Evolutionary conservation across 2,329 filamentous ascomycete genomes (phyloP).

Genomic region (Elsinoe arachidis): DNA sequence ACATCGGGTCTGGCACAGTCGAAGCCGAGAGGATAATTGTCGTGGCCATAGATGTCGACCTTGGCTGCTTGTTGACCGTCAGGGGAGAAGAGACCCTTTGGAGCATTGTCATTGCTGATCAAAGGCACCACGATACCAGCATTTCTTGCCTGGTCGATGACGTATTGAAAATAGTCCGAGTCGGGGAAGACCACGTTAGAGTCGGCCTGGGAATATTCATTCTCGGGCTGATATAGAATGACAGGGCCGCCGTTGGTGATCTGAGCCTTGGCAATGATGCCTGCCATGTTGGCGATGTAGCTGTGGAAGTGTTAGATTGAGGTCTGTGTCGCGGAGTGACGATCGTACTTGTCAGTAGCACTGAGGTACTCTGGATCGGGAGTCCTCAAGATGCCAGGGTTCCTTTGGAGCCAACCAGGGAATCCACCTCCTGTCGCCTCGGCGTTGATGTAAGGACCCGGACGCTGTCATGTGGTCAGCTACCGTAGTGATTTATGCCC

Average conservation of each 20-base stretch:
- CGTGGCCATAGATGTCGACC: conserved; percentile 54
- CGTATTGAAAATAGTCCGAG: conserved; percentile 59
- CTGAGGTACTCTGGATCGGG: conserved; percentile 52
- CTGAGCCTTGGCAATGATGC: conserved; percentile 62
- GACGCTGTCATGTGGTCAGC: conserved; percentile 27
- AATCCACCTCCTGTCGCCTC: conserved; percentile 70
- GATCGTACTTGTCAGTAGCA: conserved; percentile 54
- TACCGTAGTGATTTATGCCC: background rate
- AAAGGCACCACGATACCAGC: conserved; percentile 66
- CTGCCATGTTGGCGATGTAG: conserved; percentile 54
- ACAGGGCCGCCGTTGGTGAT: conserved; percentile 77
- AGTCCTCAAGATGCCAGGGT: conserved; percentile 58
- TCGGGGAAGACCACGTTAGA: conserved; percentile 47
- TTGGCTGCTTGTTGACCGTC: conserved; percentile 48
- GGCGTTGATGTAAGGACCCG: conserved; percentile 71
- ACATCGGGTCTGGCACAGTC: conserved; percentile 52
- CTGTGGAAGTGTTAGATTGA: conserved; percentile 17
- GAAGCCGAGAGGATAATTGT: conserved; percentile 28
- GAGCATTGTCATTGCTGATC: conserved; percentile 64
- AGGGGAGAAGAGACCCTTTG: conserved; percentile 54
- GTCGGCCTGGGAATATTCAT: conserved; percentile 58
- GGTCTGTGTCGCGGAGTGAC: background rate
- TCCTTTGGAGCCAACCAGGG: conserved; percentile 67
- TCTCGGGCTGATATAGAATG: conserved; percentile 72
- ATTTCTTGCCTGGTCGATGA: conserved; percentile 58